Evolutionary conservation across 345 rosid genomes (phyloP).

Genomic region (Eucalyptus sp.): DNA sequence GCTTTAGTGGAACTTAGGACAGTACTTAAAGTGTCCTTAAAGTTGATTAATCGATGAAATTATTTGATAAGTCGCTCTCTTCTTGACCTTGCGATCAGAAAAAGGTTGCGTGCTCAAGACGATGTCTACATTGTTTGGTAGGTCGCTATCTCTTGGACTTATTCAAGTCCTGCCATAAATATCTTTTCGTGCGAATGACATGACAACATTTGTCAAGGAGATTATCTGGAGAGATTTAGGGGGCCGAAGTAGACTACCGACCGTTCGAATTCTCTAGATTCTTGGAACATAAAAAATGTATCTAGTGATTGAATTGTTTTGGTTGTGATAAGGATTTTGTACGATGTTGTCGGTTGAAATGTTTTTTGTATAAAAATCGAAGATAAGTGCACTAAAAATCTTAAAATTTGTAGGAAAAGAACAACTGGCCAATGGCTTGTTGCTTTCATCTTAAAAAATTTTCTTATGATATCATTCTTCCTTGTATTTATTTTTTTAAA

Average conservation of each 20-base stretch:
- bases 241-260: neutral
- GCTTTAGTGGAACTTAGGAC: neutral
- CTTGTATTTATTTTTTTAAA: neutral
- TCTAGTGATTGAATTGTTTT: neutral
- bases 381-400: neutral
- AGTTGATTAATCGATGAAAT: neutral
- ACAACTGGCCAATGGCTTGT: fast-evolving
- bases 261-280: neutral
- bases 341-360: neutral
- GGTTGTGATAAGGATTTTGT: neutral
- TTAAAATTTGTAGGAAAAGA: fast-evolving
- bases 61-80: too few relatives aligned
- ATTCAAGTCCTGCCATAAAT: neutral
- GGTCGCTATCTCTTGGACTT: neutral
- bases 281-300: neutral
- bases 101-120: neutral
- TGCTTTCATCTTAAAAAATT: fast-evolving
- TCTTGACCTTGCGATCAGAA: neutral
- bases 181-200: neutral
- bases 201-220: neutral
- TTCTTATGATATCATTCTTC: neutral
- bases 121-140: neutral
- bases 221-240: neutral
- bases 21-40: neutral
- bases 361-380: too few relatives aligned